phyloP scores from a whole-genome alignment of 371 early-diverging fungal species.

The Syncephalastrum contaminatum region DNA sequence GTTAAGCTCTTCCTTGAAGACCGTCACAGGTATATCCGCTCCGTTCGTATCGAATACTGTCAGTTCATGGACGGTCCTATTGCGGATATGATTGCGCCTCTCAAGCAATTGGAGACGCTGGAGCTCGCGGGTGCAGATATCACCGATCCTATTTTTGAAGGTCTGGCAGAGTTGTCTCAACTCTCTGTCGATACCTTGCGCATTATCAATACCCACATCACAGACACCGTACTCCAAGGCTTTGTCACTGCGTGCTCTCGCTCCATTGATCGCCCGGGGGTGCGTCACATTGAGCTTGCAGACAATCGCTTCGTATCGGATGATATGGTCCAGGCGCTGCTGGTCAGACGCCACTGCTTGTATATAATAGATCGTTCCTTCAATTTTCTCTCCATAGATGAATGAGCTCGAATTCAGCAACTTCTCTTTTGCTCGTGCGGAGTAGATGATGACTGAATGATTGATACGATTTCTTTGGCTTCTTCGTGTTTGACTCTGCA shows the following conservation, averaged over 20 bases:
- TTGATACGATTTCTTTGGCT: too few relatives aligned
- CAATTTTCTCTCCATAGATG: too few relatives aligned
- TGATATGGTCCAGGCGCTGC: slow-evolving; percentile 1
- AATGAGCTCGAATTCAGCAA: too few relatives aligned
- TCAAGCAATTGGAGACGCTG: slow-evolving; percentile 2
- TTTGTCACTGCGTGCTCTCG: slow-evolving; percentile 2
- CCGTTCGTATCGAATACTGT: slow-evolving; percentile 4
- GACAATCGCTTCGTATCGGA: slow-evolving; percentile 4
- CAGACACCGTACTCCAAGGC: not conserved
- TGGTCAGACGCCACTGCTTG: slow-evolving; percentile 2
- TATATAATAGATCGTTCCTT: slow-evolving; percentile 4
- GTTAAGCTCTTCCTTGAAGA: not conserved
- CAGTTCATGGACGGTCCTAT: not conserved
- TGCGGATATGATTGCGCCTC: slow-evolving; percentile 1
- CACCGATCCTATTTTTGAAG: slow-evolving; percentile 4
- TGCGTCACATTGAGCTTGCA: slow-evolving; percentile 7
- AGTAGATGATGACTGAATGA: too few relatives aligned
- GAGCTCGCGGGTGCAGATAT: slow-evolving; percentile 7
- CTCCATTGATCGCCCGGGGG: slow-evolving; percentile 7
- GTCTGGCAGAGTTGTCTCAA: slow-evolving; percentile 3
- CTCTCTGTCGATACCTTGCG: slow-evolving; percentile 10
- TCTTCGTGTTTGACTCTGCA: too few relatives aligned
- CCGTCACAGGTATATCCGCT: not conserved
- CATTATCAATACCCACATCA: slow-evolving; percentile 12
- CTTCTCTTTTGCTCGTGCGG: too few relatives aligned